These are phyloP conservation scores for Calocera viscosa DNA, from an alignment of 768 basidiomycete species.

Conservation along the genomic window DNA sequence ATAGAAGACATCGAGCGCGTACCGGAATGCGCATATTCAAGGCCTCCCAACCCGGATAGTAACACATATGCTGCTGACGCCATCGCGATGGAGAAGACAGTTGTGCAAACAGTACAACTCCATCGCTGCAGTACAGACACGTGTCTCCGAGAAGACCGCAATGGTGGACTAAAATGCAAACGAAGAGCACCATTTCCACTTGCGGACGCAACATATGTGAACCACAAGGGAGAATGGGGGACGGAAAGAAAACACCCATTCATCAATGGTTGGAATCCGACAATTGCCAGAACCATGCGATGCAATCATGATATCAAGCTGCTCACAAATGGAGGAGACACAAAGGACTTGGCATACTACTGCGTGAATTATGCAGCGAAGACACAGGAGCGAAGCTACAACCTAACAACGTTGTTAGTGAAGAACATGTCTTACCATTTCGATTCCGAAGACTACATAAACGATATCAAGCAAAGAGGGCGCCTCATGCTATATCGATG, in stretches of 20 bases:
- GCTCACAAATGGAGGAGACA: constrained; percentile 29
- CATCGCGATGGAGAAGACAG: constrained; percentile 15
- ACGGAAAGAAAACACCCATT: constrained; percentile 15
- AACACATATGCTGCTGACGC: constrained; percentile 18
- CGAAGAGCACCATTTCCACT: constrained; percentile 21
- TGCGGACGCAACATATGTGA: constrained; percentile 12
- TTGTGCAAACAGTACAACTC: constrained; percentile 25
- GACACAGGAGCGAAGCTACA: constrained; percentile 27
- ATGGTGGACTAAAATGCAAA: constrained; percentile 26
- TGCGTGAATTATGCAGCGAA: constrained; percentile 29
- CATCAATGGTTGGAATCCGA: constrained; percentile 23
- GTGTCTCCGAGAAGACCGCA: constrained; percentile 20
- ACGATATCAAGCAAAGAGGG: constrained; percentile 22
- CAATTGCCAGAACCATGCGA: constrained; percentile 18
- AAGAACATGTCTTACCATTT: constrained; percentile 26
- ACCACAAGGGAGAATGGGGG: constrained; percentile 17
- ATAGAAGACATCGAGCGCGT: neutral
- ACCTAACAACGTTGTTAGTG: constrained; percentile 30
- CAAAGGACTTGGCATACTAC: constrained; percentile 29
- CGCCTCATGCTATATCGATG: constrained; percentile 26
- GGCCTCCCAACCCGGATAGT: constrained; percentile 27
- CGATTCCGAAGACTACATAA: constrained; percentile 11
- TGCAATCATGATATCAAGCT: constrained; percentile 38
- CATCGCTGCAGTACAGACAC: constrained; percentile 24
- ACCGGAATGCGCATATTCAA: constrained; percentile 25